phyloP scores from a whole-genome alignment of 495 filamentous ascomycete species.

The Penicillium coffeae region DNA sequence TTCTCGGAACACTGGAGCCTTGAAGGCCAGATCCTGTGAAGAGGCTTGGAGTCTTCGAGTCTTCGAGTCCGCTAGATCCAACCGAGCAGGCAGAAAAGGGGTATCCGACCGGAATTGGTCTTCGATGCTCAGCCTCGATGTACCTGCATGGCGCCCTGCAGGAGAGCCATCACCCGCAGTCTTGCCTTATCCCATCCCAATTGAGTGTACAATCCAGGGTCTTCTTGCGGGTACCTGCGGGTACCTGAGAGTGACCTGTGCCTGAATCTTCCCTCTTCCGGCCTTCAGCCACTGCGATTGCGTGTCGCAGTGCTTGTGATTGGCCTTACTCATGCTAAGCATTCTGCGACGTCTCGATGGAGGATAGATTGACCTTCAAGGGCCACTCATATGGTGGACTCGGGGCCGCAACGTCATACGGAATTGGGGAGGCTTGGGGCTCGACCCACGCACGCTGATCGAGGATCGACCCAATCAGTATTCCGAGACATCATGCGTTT shows the following conservation, averaged over 20 bases:
- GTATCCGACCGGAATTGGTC: too few relatives aligned
- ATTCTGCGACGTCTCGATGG: constrained; percentile 15
- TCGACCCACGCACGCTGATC: constrained; percentile 9
- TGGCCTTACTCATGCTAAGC: constrained; percentile 23
- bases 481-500: constrained; percentile 3
- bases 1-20: too few relatives aligned
- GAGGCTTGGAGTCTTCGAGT: too few relatives aligned
- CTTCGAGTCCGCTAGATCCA: background rate
- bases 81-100: too few relatives aligned
- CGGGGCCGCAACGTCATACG: constrained; percentile 20
- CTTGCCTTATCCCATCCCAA: background rate
- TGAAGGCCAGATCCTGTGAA: too few relatives aligned
- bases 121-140: too few relatives aligned
- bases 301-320: constrained; percentile 17
- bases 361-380: constrained; percentile 1
- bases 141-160: constrained; percentile 8
- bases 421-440: constrained; percentile 9
- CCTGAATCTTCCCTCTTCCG: constrained; percentile 2
- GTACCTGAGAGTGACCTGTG: constrained; percentile 8
- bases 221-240: constrained; percentile 1
- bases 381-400: constrained; percentile 8
- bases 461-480: constrained; percentile 16
- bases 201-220: background rate
- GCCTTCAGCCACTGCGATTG: constrained; percentile 25
- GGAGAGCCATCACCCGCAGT: background rate